phyloP scores from a whole-genome alignment of 2,329 filamentous ascomycete species.

The Periconia sp. region DNA sequence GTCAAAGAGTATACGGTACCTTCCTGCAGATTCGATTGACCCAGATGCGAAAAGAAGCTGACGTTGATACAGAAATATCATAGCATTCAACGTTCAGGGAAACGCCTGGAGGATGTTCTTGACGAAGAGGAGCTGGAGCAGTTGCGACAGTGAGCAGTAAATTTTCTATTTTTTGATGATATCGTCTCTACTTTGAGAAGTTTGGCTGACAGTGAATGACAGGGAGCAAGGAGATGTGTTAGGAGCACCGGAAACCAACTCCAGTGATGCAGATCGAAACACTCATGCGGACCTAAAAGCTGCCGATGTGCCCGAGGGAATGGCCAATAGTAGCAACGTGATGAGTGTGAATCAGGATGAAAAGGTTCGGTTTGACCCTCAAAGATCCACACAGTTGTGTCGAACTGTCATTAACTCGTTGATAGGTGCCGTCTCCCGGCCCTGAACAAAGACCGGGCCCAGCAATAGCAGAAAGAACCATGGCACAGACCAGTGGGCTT shows the following conservation, averaged over 20 bases:
- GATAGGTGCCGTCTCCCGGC: constrained; percentile 31
- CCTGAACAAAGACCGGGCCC: constrained; percentile 25
- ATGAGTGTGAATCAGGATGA: constrained; percentile 9
- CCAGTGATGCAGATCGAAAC: constrained; percentile 18
- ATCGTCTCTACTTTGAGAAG: background rate
- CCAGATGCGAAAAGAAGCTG: constrained; percentile 8
- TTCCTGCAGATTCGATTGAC: background rate
- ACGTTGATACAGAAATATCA: constrained; percentile 38
- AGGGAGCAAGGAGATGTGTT: constrained; percentile 38
- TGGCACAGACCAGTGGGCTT: constrained; percentile 20
- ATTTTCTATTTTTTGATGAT: background rate
- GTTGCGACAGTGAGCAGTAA: constrained; percentile 27
- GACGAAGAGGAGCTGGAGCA: constrained; percentile 33
- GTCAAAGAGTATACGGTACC: constrained; percentile 40
- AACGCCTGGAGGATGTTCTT: constrained; percentile 39
- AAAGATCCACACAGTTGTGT: constrained; percentile 11
- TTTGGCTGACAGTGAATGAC: constrained; percentile 1
- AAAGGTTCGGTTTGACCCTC: constrained; percentile 28
- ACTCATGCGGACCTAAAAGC: constrained; percentile 25
- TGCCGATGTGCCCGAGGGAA: constrained; percentile 19
- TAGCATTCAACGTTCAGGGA: constrained; percentile 39
- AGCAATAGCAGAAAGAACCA: constrained; percentile 16
- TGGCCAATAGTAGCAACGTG: constrained; percentile 16
- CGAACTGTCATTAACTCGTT: constrained; percentile 21
- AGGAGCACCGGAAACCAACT: constrained; percentile 23